Percentiles rank a stretch among this genome's conserved stretches.
phyloP scores from a whole-genome alignment of 2,329 filamentous ascomycete species.

The Sporothrix luriei region DNA sequence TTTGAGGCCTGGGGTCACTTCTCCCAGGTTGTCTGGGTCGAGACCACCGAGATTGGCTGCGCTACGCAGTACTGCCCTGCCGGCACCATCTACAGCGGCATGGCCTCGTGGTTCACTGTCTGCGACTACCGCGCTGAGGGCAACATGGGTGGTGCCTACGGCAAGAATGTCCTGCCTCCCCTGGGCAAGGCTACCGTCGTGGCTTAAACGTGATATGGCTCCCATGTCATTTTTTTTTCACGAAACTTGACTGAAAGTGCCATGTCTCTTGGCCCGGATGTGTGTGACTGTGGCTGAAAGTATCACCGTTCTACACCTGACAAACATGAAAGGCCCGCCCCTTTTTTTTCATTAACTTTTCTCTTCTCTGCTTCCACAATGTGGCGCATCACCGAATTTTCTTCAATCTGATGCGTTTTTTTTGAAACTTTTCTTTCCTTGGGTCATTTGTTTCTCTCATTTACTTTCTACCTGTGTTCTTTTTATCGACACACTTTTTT shows the following conservation, averaged over 20 bases:
- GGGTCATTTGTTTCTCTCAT: conserved; percentile 9
- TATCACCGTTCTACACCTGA: neutral
- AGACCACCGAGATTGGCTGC: conserved; percentile 65
- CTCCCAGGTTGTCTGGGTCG: conserved; percentile 72
- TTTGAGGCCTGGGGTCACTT: conserved; percentile 75
- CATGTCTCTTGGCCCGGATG: conserved; percentile 22
- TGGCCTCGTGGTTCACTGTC: conserved; percentile 73
- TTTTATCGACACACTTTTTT: conserved; percentile 22
- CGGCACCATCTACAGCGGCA: conserved; percentile 50
- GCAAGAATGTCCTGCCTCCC: conserved; percentile 52
- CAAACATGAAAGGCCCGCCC: conserved; percentile 16
- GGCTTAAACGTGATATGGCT: conserved; percentile 30
- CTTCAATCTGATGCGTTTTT: conserved; percentile 3
- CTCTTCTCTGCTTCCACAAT: conserved; percentile 24
- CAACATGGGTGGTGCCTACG: conserved; percentile 57
- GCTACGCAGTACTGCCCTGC: conserved; percentile 57
- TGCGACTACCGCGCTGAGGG: conserved; percentile 79
- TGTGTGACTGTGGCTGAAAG: conserved; percentile 27
- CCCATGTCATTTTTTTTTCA: neutral
- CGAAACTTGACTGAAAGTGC: neutral
- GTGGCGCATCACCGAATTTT: conserved; percentile 12
- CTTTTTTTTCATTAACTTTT: conserved; percentile 28
- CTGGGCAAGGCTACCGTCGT: conserved; percentile 42
- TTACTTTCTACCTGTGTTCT: conserved; percentile 21
- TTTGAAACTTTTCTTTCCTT: conserved; percentile 27